These are phyloP conservation scores for Kalanchoe fedtschenkoi DNA, from an alignment of 164 flowering plant genomes.

Conservation along the genomic window DNA sequence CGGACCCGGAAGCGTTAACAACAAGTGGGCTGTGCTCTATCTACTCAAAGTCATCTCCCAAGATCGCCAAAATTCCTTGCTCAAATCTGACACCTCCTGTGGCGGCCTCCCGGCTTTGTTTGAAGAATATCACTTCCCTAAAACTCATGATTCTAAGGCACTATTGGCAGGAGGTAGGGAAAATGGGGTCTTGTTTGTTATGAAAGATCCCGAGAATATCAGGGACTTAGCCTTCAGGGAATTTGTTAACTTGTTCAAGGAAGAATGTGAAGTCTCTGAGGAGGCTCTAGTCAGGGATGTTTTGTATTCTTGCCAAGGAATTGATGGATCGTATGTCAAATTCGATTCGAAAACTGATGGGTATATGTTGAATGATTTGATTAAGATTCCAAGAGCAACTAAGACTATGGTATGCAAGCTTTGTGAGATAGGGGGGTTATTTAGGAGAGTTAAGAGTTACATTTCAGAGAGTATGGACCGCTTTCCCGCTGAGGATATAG, in stretches of 20 bases:
- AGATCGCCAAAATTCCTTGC: conserved; percentile 25
- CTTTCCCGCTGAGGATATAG: conserved; percentile 79
- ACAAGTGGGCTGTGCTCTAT: conserved; percentile 81
- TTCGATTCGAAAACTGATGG: conserved; percentile 52
- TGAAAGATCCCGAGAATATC: conserved; percentile 67
- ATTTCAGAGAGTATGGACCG: conserved; percentile 71
- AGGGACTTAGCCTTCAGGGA: conserved; percentile 72
- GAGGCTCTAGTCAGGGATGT: conserved; percentile 89
- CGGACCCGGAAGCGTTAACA: conserved; percentile 60
- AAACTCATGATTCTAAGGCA: conserved; percentile 16
- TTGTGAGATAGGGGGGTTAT: conserved; percentile 87
- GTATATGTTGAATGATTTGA: conserved; percentile 40
- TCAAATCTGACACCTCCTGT: conserved; percentile 15
- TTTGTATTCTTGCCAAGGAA: conserved; percentile 87
- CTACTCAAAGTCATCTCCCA: conserved; percentile 71
- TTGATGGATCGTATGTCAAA: conserved; percentile 77
- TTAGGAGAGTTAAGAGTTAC: conserved; percentile 76
- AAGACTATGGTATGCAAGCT: conserved; percentile 62
- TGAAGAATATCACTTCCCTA: conserved; percentile 17
- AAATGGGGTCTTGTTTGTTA: conserved; percentile 67
- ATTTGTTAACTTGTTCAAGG: conserved; percentile 55
- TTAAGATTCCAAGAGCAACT: conserved; percentile 58
- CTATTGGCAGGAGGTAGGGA: conserved; percentile 26
- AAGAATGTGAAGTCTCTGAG: conserved; percentile 73
- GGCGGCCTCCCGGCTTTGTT: conserved; percentile 41